Evolutionary conservation across 768 basidiomycete genomes (phyloP).

Genomic region (Aureoboletus auriporus): DNA sequence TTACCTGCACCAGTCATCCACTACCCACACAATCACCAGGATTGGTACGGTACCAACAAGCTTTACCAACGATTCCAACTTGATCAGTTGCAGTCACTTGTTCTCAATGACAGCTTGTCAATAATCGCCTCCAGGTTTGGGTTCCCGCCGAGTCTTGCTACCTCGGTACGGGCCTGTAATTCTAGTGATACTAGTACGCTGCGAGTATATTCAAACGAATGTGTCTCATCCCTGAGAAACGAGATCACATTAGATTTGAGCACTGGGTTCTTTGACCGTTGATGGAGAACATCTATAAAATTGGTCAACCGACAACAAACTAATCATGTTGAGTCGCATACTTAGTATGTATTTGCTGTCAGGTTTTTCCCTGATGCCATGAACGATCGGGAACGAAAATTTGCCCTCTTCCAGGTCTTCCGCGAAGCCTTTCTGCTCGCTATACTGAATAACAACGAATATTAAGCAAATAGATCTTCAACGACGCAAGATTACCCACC

Average conservation of each 20-base stretch:
- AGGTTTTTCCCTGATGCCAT: conserved; percentile 75
- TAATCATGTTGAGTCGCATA: conserved; percentile 34
- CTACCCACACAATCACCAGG: not conserved
- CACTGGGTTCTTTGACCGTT: conserved; percentile 76
- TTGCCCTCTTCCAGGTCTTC: conserved; percentile 97
- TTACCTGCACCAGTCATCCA: too few relatives aligned
- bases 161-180: conserved; percentile 62
- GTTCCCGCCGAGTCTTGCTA: conserved; percentile 77
- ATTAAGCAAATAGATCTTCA: not conserved
- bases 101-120: conserved; percentile 39
- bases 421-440: conserved; percentile 80
- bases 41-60: not conserved
- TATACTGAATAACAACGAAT: conserved; percentile 53
- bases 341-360: conserved; percentile 82
- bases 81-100: not conserved
- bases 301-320: not conserved
- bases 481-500: conserved; percentile 6
- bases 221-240: conserved; percentile 71
- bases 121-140: conserved; percentile 52
- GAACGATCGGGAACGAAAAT: conserved; percentile 94
- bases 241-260: conserved; percentile 77
- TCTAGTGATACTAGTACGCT: conserved; percentile 65
- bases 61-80: too few relatives aligned
- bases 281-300: conserved; percentile 76
- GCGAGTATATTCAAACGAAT: conserved; percentile 85